These are phyloP conservation scores for Candida freyschussii DNA, from an alignment of 1,139 yeast genomes.

Conservation along the genomic window DNA sequence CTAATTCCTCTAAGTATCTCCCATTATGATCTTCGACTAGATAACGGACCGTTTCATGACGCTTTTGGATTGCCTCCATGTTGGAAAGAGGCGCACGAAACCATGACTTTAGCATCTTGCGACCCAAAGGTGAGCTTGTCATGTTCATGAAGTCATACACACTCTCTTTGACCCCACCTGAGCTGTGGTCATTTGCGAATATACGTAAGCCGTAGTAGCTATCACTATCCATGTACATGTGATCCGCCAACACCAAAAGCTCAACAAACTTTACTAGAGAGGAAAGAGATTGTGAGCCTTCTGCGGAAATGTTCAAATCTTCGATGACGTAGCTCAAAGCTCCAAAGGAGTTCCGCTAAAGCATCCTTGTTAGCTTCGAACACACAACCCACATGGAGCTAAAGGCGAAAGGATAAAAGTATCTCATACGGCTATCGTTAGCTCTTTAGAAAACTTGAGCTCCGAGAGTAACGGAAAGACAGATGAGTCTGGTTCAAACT, in stretches of 20 bases:
- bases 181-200: conserved; percentile 5
- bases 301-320: conserved; percentile 5
- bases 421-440: conserved; percentile 8
- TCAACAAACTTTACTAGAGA: conserved; percentile 3
- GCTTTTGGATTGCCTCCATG: conserved; percentile 21
- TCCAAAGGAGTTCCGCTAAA: conserved; percentile 6
- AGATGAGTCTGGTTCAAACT: background rate
- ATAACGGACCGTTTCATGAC: conserved; percentile 27
- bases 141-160: conserved; percentile 13
- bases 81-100: conserved; percentile 30
- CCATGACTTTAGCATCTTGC: conserved; percentile 27
- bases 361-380: conserved; percentile 5
- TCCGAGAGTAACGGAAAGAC: conserved; percentile 7
- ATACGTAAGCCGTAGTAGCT: conserved; percentile 13
- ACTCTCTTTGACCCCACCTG: conserved; percentile 3
- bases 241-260: conserved; percentile 5
- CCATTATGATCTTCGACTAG: conserved; percentile 22
- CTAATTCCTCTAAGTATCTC: conserved; percentile 12
- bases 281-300: background rate
- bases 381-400: too few relatives aligned
- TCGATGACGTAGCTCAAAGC: conserved; percentile 4
- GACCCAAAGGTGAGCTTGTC: conserved; percentile 30
- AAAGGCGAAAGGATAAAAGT: background rate
- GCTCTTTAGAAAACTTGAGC: conserved; percentile 4
- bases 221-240: conserved; percentile 16